Evolutionary conservation across 1,284 basidiomycete genomes (phyloP).

Genomic region (Spongiforma sp.): DNA sequence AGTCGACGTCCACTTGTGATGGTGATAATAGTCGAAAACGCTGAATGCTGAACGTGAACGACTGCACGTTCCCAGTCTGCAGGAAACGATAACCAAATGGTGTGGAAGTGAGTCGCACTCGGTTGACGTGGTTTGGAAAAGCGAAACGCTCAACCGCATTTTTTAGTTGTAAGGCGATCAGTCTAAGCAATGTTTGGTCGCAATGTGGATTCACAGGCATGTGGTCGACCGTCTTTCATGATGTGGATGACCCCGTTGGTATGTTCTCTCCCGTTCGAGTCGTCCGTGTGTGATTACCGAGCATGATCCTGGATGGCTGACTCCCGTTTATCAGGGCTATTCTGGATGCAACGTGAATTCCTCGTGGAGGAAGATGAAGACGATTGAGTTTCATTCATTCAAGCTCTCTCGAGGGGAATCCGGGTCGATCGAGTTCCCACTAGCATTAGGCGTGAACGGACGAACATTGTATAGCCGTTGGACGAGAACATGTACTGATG

Average conservation of each 20-base stretch:
- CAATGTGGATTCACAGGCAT: conserved; percentile 63
- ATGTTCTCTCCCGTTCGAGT: conserved; percentile 18
- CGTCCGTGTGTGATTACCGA: too few species aligned
- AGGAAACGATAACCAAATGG: conserved; percentile 59
- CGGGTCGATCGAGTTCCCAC: too few species aligned
- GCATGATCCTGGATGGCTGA: too few species aligned
- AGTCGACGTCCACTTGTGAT: conserved; percentile 28
- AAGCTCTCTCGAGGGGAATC: too few species aligned
- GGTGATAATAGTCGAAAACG: too few species aligned
- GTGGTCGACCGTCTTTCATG: conserved; percentile 75
- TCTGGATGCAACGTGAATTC: conserved; percentile 35
- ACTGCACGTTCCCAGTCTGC: conserved; percentile 45
- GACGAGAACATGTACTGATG: too few species aligned
- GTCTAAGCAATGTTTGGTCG: conserved; percentile 65
- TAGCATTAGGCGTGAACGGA: too few species aligned
- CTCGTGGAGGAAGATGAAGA: conserved; percentile 31
- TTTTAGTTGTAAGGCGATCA: conserved; percentile 63
- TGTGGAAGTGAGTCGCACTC: conserved; percentile 59
- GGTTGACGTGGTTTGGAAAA: background rate
- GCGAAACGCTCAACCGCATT: background rate
- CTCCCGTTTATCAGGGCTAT: conserved; percentile 25
- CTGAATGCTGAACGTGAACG: background rate
- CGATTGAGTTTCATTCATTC: background rate
- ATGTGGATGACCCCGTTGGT: conserved; percentile 61
- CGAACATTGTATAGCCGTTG: background rate